Base-by-base conservation (phyloP, 179 eudicot genomes). In the Beta lomatogona region DNA sequence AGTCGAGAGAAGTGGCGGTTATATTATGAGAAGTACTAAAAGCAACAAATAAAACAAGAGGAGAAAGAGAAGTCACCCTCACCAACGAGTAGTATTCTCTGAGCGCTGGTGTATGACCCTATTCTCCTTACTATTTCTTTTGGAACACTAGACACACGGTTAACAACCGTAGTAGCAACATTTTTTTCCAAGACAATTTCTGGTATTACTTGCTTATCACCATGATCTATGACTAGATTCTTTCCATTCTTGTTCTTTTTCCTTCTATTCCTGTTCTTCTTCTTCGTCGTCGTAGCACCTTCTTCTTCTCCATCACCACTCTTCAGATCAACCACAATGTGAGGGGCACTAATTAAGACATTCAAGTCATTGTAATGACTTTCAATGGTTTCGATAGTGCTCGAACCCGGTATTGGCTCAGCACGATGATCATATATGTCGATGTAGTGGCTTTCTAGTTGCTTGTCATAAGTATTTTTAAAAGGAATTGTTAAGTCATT, bases 31-130 rank as follows among this genome's bases (percentile, higher is more conserved):
- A 77, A 12, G 53, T 5, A 25, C 83, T 82, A 75, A 89, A 89
- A 75, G 88, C 82, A 12, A 25, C 44, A n/a, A n/a, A n/a, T n/a
- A n/a, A 89, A 79, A 19, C 80, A 55, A 25, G 82, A 12, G 0
- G 91, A 83, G 75, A 89, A 87, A 0, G 91, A 89, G 82, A 87
- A 87, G 36, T 87, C 91, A 6, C 91, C 91, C 28, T 89, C 91
- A 15, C 89, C 91, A 0, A 88, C 91, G 5, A 88, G 45, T 36
- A 88, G 76, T 25, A 86, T 81, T 57, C 18, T 12, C 14, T 86
- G 89, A 9, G 4, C n/a, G 11, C 83, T 80, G 4, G 58, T 77
- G 25, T 88, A 88, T 28, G 74, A 79, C 60, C 82, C 81, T 31
- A 82, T 45, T 21, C n/a, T 82, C 53, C 75, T 54, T 48, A 48